These are phyloP conservation scores for Chrysoporthe austroafricana DNA, from an alignment of 2,329 filamentous ascomycete genomes.

Conservation along the genomic window DNA sequence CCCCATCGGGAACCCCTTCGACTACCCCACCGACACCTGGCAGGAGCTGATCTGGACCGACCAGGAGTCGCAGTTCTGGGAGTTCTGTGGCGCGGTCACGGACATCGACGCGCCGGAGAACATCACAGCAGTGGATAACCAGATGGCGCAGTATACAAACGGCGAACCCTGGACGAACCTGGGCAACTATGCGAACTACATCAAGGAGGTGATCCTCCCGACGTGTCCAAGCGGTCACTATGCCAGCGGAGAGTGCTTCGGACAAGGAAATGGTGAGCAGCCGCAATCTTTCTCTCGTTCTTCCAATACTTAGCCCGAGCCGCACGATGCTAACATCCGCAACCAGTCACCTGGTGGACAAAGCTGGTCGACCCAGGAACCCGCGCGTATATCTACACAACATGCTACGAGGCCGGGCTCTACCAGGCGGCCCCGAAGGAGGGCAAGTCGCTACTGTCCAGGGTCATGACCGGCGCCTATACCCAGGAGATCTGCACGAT, in stretches of 20 bases:
- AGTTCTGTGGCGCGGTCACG: conserved; percentile 57
- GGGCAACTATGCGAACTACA: conserved; percentile 56
- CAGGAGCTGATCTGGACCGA: conserved; percentile 57
- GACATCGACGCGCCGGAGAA: conserved; percentile 47
- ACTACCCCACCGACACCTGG: conserved; percentile 56
- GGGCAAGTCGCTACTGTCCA: conserved; percentile 51
- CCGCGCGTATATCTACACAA: conserved; percentile 55
- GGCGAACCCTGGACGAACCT: conserved; percentile 54
- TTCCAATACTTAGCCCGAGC: too few species aligned
- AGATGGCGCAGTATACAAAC: conserved; percentile 51
- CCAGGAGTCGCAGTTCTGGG: conserved; percentile 51
- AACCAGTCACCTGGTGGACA: conserved; percentile 45
- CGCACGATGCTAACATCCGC: conserved; percentile 28
- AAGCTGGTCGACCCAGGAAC: conserved; percentile 43
- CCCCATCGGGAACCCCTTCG: conserved; percentile 50
- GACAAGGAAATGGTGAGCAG: conserved; percentile 31
- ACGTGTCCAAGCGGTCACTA: conserved; percentile 46
- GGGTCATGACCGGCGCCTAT: conserved; percentile 51
- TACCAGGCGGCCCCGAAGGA: conserved; percentile 52
- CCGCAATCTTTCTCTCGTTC: neutral
- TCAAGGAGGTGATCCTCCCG: conserved; percentile 50
- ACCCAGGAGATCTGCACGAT: conserved; percentile 60
- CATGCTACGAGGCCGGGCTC: conserved; percentile 51
- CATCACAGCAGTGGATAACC: conserved; percentile 49
- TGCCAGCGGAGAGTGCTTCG: conserved; percentile 51